Evolutionary conservation across 192 early-diverging fungal genomes (phyloP).

Genomic region (Backusella circina): DNA sequence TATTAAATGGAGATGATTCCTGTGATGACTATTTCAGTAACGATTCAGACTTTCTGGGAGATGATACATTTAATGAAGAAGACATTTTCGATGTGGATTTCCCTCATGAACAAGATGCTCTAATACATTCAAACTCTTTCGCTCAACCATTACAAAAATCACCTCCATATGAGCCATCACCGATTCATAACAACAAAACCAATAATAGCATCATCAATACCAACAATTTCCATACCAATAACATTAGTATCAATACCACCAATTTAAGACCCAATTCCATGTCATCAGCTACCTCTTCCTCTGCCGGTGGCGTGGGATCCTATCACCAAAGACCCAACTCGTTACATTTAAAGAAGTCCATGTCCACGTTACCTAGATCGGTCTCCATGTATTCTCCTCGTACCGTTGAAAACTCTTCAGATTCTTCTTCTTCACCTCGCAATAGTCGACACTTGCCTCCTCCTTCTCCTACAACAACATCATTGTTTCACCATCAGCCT

Average conservation of each 20-base stretch:
- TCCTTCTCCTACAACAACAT: not conserved
- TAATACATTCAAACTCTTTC: conserved; percentile 15
- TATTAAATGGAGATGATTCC: not conserved
- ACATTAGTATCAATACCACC: not conserved
- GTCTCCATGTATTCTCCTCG: conserved; percentile 7
- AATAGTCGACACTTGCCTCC: not conserved
- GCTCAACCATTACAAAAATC: not conserved
- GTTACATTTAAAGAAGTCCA: not conserved
- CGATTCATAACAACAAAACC: not conserved
- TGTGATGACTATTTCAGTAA: conserved; percentile 26
- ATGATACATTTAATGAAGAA: conserved; percentile 33
- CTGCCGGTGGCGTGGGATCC: not conserved
- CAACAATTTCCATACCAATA: not conserved
- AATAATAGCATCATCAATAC: not conserved
- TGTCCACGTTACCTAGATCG: not conserved
- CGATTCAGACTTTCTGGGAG: conserved; percentile 28
- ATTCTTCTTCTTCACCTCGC: conserved; percentile 2
- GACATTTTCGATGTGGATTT: conserved; percentile 40
- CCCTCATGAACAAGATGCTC: conserved; percentile 27
- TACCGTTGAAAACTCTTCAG: not conserved
- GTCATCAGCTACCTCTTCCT: not conserved
- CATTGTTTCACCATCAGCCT: not conserved
- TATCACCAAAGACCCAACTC: not conserved
- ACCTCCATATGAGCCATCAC: not conserved
- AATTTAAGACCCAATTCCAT: not conserved